Percentiles rank a stretch among this genome's conserved stretches.
These are phyloP conservation scores for Naganishia randhawae DNA, from an alignment of 768 basidiomycete genomes.

Conservation along the genomic window DNA sequence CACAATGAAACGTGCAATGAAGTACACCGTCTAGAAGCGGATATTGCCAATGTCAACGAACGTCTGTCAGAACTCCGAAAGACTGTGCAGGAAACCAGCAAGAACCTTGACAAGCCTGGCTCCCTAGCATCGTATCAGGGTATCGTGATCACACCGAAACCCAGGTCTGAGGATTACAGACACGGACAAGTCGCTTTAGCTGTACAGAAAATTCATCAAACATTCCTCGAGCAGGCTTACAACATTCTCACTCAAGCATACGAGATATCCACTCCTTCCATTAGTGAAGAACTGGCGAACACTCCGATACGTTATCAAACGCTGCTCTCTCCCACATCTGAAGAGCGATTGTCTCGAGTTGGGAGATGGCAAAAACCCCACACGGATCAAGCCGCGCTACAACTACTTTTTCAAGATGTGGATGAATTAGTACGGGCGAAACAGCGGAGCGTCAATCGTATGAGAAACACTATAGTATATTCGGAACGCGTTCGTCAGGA, in stretches of 20 bases:
- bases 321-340: constrained; percentile 80
- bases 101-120: constrained; percentile 64
- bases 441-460: constrained; percentile 85
- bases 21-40: constrained; percentile 90
- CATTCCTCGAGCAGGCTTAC: constrained; percentile 77
- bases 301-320: constrained; percentile 90
- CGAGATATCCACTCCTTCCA: constrained; percentile 77
- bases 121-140: constrained; percentile 40
- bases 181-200: constrained; percentile 30
- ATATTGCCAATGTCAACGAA: constrained; percentile 90
- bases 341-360: constrained; percentile 76
- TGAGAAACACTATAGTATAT: constrained; percentile 96
- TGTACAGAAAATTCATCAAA: constrained; percentile 53
- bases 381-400: constrained; percentile 78
- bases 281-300: constrained; percentile 78
- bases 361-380: constrained; percentile 81
- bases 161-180: constrained; percentile 37
- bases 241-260: constrained; percentile 74
- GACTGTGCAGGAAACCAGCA: constrained; percentile 72
- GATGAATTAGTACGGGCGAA: constrained; percentile 88
- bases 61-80: constrained; percentile 79
- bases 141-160: constrained; percentile 39
- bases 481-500: constrained; percentile 95
- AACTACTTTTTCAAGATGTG: constrained; percentile 77
- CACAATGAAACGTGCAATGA: constrained; percentile 99